Conservation (phyloP, 2,329 filamentous ascomycete species). For the Chaetoscypha palmicola region DNA sequence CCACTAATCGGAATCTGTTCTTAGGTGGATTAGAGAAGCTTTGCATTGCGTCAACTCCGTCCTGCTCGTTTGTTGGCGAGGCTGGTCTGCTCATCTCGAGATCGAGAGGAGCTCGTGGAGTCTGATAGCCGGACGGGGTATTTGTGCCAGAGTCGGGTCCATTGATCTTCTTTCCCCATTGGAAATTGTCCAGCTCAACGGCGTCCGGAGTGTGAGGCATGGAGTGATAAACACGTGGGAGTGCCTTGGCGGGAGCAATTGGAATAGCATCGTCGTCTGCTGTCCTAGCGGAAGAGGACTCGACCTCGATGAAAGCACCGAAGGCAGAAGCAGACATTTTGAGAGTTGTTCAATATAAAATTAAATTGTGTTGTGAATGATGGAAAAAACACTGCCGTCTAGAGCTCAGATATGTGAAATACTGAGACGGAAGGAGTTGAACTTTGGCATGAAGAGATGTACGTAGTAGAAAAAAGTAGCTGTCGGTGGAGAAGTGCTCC, state of each 20-base stretch:
- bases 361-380: too few species aligned
- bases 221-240: conserved; percentile 27
- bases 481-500: too few species aligned
- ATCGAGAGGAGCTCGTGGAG: conserved; percentile 19
- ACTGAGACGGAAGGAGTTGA: too few species aligned
- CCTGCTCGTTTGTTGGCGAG: conserved; percentile 39
- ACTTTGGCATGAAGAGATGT: too few species aligned
- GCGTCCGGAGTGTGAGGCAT: conserved; percentile 20
- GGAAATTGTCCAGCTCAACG: conserved; percentile 25
- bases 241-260: conserved; percentile 25
- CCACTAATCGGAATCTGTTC: conserved; percentile 63
- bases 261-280: conserved; percentile 12
- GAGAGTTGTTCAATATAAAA: too few species aligned
- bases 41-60: conserved; percentile 44
- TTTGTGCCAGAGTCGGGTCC: conserved; percentile 16
- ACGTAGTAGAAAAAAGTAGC: too few species aligned
- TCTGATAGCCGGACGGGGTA: conserved; percentile 23
- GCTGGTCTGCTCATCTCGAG: conserved; percentile 47
- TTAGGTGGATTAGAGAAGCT: conserved; percentile 54
- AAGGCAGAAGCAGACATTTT: conserved; percentile 24
- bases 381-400: too few species aligned
- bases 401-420: too few species aligned
- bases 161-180: conserved; percentile 21
- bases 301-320: conserved; percentile 24
- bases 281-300: conserved; percentile 13